A percentile compares a stretch with the other conserved stretches of the same genome.
phyloP scores from a whole-genome alignment of 2,329 filamentous ascomycete species.

The Ustilaginoidea virens region DNA sequence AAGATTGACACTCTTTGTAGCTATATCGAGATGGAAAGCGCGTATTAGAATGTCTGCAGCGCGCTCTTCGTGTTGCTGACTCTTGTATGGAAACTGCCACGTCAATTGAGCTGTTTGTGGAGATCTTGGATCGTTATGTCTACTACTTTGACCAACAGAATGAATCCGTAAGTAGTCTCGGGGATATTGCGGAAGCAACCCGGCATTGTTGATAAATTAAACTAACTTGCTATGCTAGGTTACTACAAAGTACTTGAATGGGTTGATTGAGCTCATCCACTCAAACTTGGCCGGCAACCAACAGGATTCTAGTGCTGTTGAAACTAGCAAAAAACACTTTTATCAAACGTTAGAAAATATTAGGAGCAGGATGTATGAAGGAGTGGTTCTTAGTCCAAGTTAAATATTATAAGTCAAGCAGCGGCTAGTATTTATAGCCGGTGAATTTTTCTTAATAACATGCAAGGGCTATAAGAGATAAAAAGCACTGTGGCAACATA shows the following conservation, averaged over 20 bases:
- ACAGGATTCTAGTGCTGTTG: conserved; percentile 65
- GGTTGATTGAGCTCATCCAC: conserved; percentile 94
- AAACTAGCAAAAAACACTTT: conserved; percentile 87
- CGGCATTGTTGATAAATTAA: not conserved
- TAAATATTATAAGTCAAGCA: conserved; percentile 12
- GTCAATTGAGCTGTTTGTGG: conserved; percentile 93
- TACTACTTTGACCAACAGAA: conserved; percentile 99
- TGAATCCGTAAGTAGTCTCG: conserved; percentile 52
- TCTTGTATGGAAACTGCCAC: conserved; percentile 98
- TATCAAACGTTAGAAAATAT: conserved; percentile 92
- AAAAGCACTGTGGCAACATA: too few relatives aligned
- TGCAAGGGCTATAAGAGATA: conserved; percentile 1
- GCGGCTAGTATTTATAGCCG: too few relatives aligned
- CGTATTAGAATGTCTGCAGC: conserved; percentile 89
- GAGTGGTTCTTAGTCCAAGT: conserved; percentile 57
- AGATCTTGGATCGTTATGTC: conserved; percentile 95
- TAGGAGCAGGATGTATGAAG: conserved; percentile 78
- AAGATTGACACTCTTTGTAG: conserved; percentile 29
- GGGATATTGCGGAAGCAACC: not conserved
- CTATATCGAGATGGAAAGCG: conserved; percentile 95
- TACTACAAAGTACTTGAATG: conserved; percentile 95
- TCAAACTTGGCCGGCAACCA: conserved; percentile 83
- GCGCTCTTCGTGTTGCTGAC: conserved; percentile 87
- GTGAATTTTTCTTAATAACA: conserved; percentile 1
- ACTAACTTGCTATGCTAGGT: conserved; percentile 33